Percentiles rank a stretch among this genome's conserved stretches.
These are phyloP conservation scores for Aulographum hederae DNA, from an alignment of 2,329 filamentous ascomycete species.

Conservation along the genomic window DNA sequence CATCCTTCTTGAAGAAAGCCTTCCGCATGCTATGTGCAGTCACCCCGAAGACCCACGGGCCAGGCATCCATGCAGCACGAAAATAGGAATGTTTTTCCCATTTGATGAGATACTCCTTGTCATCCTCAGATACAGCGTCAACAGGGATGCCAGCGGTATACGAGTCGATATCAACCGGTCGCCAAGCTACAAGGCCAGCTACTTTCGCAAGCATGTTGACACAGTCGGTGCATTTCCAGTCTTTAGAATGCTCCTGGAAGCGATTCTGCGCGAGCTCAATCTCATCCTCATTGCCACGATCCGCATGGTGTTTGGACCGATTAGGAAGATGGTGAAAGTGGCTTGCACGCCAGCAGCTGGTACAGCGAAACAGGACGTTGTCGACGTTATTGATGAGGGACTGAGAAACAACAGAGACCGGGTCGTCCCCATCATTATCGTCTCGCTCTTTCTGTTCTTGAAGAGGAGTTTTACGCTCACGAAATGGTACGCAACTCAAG, in stretches of 20 bases:
- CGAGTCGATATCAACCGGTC: constrained; percentile 44
- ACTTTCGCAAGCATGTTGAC: constrained; percentile 46
- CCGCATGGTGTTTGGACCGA: constrained; percentile 11
- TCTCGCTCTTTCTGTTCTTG: constrained; percentile 65
- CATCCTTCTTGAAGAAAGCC: constrained; percentile 56
- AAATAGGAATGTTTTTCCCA: constrained; percentile 71
- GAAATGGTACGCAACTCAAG: constrained; percentile 55
- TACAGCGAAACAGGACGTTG: constrained; percentile 71
- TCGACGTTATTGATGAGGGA: constrained; percentile 54
- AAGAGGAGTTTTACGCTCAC: constrained; percentile 49
- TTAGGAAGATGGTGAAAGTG: constrained; percentile 68
- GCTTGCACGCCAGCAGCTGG: constrained; percentile 55
- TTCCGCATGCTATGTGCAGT: constrained; percentile 45
- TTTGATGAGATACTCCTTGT: constrained; percentile 86
- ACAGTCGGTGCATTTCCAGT: constrained; percentile 73
- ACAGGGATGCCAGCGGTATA: constrained; percentile 11
- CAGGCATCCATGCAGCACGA: constrained; percentile 72
- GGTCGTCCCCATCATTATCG: constrained; percentile 64
- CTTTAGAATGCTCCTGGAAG: constrained; percentile 51
- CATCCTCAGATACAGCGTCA: constrained; percentile 41
- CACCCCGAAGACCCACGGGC: constrained; percentile 71
- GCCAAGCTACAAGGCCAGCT: constrained; percentile 72
- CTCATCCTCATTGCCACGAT: constrained; percentile 24
- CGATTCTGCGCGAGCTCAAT: constrained; percentile 39
- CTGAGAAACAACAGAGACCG: constrained; percentile 44